Conservation (phyloP, 805 yeast genomes). For the Tetrapisispora nanseiensis region DNA sequence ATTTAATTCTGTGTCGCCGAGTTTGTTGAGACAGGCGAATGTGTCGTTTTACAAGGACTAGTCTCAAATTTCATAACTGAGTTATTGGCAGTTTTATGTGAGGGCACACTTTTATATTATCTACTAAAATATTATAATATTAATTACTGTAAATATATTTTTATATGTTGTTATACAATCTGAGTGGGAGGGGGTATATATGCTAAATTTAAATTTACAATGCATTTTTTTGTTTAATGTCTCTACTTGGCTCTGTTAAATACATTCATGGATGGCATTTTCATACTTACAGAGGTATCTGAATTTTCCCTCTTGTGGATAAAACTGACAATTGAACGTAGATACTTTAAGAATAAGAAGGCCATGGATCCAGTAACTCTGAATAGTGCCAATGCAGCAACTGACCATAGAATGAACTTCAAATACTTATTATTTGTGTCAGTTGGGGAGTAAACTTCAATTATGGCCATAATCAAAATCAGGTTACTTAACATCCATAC, state of each 20-base stretch:
- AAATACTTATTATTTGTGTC: conserved; percentile 64
- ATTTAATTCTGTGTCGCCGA: neutral
- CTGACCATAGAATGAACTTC: conserved; percentile 83
- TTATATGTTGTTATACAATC: neutral
- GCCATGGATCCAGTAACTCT: conserved; percentile 76
- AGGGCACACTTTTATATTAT: neutral
- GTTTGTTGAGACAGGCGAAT: conserved; percentile 38
- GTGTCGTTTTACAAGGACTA: too few species aligned
- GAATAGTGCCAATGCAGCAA: conserved; percentile 71
- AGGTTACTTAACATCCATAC: conserved; percentile 84
- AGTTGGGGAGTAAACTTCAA: conserved; percentile 68
- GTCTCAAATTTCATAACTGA: too few species aligned
- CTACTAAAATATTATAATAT: neutral
- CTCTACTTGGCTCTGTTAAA: conserved; percentile 37
- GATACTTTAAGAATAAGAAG: conserved; percentile 41
- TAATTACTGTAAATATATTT: neutral
- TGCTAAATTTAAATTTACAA: conserved; percentile 6
- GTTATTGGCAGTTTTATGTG: too few species aligned
- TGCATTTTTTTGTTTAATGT: conserved; percentile 31
- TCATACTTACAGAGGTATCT: conserved; percentile 4
- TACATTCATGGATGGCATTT: conserved; percentile 17
- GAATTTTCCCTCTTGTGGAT: conserved; percentile 23
- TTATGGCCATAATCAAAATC: conserved; percentile 74
- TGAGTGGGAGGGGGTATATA: neutral
- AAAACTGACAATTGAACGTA: conserved; percentile 33